These are phyloP conservation scores for Kodamaea leandrae DNA, from an alignment of 805 yeast species.

Conservation along the genomic window DNA sequence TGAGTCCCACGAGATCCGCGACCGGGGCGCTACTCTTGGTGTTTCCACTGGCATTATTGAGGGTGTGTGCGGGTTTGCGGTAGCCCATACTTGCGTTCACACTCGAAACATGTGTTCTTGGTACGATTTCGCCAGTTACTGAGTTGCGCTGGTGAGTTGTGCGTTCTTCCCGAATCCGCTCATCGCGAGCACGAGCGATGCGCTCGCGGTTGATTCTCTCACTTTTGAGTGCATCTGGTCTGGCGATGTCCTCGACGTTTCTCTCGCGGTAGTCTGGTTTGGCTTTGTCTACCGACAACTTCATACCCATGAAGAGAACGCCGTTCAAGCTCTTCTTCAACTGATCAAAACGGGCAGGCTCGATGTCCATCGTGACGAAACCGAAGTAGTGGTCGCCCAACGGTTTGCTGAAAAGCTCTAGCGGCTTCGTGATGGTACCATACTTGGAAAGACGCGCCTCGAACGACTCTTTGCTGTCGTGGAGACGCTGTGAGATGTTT, in stretches of 20 bases:
- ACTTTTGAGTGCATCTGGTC: slow-evolving; percentile 34
- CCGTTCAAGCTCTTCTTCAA: slow-evolving; percentile 64
- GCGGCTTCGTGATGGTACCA: slow-evolving; percentile 50
- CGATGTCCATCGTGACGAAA: slow-evolving; percentile 57
- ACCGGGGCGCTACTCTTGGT: slow-evolving; percentile 35
- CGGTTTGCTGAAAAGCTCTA: slow-evolving; percentile 57
- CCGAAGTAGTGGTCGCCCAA: slow-evolving; percentile 58
- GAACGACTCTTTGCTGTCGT: slow-evolving; percentile 45
- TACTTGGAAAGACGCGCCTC: slow-evolving; percentile 56
- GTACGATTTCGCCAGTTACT: slow-evolving; percentile 17
- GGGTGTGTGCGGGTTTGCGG: slow-evolving; percentile 34
- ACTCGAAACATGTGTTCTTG: slow-evolving; percentile 7
- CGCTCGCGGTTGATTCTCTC: slow-evolving; percentile 29
- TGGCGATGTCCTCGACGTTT: slow-evolving; percentile 46
- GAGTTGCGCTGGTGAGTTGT: slow-evolving; percentile 22
- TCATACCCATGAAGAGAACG: slow-evolving; percentile 71
- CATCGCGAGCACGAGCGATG: slow-evolving; percentile 32
- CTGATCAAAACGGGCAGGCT: slow-evolving; percentile 43
- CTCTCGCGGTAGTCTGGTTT: slow-evolving; percentile 48
- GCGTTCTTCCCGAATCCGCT: slow-evolving; percentile 45
- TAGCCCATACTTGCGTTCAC: slow-evolving; percentile 23
- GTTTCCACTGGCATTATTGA: slow-evolving; percentile 29
- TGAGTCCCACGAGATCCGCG: slow-evolving; percentile 27
- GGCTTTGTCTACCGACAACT: slow-evolving; percentile 60
- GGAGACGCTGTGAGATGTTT: slow-evolving; percentile 54